phyloP scores from a whole-genome alignment of 805 yeast genomes.

The Candida maesae region DNA sequence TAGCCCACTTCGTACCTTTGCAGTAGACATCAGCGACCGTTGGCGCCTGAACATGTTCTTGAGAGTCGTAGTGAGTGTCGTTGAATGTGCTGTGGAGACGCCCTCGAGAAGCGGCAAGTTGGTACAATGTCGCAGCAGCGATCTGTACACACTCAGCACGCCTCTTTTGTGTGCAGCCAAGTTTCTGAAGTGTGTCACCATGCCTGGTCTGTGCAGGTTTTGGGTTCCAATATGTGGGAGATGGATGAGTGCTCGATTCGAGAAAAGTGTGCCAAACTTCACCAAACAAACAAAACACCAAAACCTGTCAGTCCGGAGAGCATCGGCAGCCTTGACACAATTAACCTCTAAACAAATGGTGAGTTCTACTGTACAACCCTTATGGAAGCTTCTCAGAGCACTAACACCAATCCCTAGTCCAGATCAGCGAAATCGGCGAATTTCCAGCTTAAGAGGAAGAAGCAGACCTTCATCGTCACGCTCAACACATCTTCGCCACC shows the following conservation, averaged over 20 bases:
- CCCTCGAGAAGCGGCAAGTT: conserved; percentile 8
- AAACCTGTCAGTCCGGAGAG: too few species aligned
- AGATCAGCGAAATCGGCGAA: conserved; percentile 8
- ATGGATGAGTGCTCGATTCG: too few species aligned
- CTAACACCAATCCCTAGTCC: background rate
- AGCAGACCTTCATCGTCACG: conserved; percentile 32
- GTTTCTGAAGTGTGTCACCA: conserved; percentile 30
- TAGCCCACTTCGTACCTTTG: conserved; percentile 8
- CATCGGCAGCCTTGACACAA: too few species aligned
- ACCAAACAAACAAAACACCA: background rate
- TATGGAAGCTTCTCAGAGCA: too few species aligned
- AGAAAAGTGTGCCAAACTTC: too few species aligned
- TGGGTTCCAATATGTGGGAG: too few species aligned
- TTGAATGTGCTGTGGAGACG: background rate
- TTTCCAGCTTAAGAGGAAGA: conserved; percentile 32
- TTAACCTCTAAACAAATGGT: too few species aligned
- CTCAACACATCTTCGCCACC: conserved; percentile 21
- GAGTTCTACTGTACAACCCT: too few species aligned
- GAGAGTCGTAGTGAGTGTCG: background rate
- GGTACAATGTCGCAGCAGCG: conserved; percentile 27
- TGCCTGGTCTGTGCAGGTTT: background rate
- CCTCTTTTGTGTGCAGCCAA: conserved; percentile 27
- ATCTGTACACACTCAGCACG: conserved; percentile 29
- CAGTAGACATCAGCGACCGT: conserved; percentile 22
- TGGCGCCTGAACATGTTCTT: conserved; percentile 11